Base-by-base conservation (phyloP, 1,284 basidiomycete species). In the Schizophyllum commune region DNA sequence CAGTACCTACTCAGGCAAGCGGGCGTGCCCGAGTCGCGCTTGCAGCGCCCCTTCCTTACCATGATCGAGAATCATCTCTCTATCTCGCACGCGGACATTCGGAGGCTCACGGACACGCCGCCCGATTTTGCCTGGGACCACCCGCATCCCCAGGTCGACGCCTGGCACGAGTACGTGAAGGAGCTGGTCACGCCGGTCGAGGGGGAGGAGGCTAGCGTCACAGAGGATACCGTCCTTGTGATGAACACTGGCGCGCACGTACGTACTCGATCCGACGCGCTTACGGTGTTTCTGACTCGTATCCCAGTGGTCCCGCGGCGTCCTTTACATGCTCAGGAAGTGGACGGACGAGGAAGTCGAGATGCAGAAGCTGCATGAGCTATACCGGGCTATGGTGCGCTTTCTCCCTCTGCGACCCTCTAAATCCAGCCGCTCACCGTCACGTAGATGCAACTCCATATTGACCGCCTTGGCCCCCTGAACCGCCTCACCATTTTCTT, bases 201-300 rank as follows among this genome's bases (percentile, higher is more conserved):
- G n/a, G 69, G 65, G 13, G 69, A 70, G 59, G 65, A 65, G 34
- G 63, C 61, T 0, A 52, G 62, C 6, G 66, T 68, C 6, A 65
- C 63, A 9, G 68, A 69, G 47, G 69, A 71, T 52, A 67, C 69
- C 8, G 61, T 71, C n/a, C 58, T 71, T n/a, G 20, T 71, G n/a
- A 64, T 71, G 65, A 70, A 69, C 55, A 67, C 67, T 32, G 70
- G 70, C 15, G 68, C 66, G 22, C 66, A 69, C 60, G 69, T 70
- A 64, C 11, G 66, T 64, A 17, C 13, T 13, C 32, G 2, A 17
- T 47, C 13, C 39, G 9, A 27, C 27, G 27, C 3, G 3, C 27
- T 27, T 2, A 27, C 27, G 27, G 27, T 5, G 27, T 7, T 57
- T 33, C n/a, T 60, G 47, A n/a, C 34, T 17, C 57, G 53, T 32